Evolutionary conservation across 2,329 filamentous ascomycete genomes (phyloP), one percentile per base, ranked within the genome.

Genomic region (Alternaria rosae): DNA sequence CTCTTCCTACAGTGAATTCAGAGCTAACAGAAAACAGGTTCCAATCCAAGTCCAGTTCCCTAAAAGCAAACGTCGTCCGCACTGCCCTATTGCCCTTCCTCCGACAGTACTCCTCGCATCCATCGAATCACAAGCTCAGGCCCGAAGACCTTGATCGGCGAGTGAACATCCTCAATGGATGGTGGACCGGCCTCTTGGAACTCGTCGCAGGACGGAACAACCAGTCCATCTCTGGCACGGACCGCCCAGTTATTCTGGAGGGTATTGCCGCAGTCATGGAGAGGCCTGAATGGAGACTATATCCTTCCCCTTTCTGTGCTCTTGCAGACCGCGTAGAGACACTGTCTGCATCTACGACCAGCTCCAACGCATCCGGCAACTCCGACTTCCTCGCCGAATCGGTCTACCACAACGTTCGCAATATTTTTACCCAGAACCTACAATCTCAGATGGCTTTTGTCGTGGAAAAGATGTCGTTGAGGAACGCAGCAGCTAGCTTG

Each of bases 401-500:
- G 5, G 91, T 94, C 11, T 89, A 93, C 73, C 93, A 97, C 79
- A 97, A 96, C 72, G 89, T 97, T 23, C 88, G 92, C 61, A 94
- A 92, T 73, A 94, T 93, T 79, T 97, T 96, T 76, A 86, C 91
- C 32, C 87, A 92, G 67, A 97, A 95, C 68, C 81, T 97, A 30
- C 85, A 93, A 43, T 88, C 90, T 41, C 94, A 97, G 73, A 91
- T 97, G 88, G 85, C 87, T 2, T 91, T 95, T 66, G 91, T 93
- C n/a, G 90, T 97, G 7, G 92, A 95, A 57, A 94, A 93, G 75
- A 91, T 97, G 89, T 93, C 92, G 15, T 83, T 92, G 71, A 88
- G 92, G 51, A 91, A 93, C 72, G 88, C 88, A 10, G 86, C 88
- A 41, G 87, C 88, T 42, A 84, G 84, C 67, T 67, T 83, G 23